A percentile compares a stretch with the other conserved stretches of the same genome.
These are phyloP conservation scores for Fusarium bactridioides DNA, from an alignment of 2,329 filamentous ascomycete genomes.

Conservation along the genomic window DNA sequence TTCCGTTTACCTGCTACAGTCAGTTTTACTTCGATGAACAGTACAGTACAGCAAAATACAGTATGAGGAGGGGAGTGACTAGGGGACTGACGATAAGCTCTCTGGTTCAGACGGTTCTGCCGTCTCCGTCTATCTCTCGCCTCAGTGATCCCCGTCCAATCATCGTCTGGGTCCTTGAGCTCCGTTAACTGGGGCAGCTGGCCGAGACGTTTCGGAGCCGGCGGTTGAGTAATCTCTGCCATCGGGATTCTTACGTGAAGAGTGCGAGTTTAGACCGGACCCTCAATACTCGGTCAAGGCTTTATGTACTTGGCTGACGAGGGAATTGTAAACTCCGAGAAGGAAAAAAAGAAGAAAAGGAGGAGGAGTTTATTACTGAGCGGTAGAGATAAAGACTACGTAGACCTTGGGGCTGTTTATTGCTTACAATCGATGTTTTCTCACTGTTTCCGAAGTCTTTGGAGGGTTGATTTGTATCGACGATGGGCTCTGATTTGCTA, in stretches of 20 bases:
- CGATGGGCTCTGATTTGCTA: background rate
- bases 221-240: conserved; percentile 6
- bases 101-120: conserved; percentile 39
- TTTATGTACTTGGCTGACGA: conserved; percentile 8
- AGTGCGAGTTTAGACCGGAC: background rate
- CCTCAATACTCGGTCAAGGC: background rate
- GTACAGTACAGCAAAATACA: background rate
- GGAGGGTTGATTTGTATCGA: background rate
- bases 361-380: background rate
- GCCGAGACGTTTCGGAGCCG: conserved; percentile 4
- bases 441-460: background rate
- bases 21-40: background rate
- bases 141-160: conserved; percentile 38
- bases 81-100: conserved; percentile 33
- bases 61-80: background rate
- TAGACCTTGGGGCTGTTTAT: background rate
- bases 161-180: conserved; percentile 26
- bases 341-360: background rate
- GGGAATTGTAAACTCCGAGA: background rate
- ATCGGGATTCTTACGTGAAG: conserved; percentile 25
- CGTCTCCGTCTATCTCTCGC: conserved; percentile 33
- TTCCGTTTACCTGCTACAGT: conserved; percentile 21
- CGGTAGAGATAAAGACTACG: background rate
- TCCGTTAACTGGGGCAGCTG: conserved; percentile 25
- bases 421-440: background rate